Evolutionary conservation across 352 stramenopile genomes (phyloP), one percentile per base, ranked within the genome.

Genomic region (Thalassiosira hispida): DNA sequence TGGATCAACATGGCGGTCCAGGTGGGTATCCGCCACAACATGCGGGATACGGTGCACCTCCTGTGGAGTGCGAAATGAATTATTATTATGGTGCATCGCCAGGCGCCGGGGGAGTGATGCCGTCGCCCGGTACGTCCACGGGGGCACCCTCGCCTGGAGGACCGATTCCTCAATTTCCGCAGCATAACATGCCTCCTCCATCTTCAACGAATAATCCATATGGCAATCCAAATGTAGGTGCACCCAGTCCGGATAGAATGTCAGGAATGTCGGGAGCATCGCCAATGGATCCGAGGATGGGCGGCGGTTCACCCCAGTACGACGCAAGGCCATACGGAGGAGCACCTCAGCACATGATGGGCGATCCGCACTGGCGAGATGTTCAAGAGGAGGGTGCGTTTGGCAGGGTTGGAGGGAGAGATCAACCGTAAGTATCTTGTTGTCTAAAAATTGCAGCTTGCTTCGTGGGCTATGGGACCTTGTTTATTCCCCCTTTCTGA

Each of bases 321-420:
- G 55, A 75, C 31, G 35, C 27, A 25, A 23, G 20, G 42, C 27
- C 27, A 27, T 23, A 44, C 9, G 12, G 7, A n/a, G n/a, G n/a
- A n/a, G n/a, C 56, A 20, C 60, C 44, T 18, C 31, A 42, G 18
- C 53, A 61, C 9, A 57, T 56, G 27, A 62, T 79, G n/a, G 61
- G n/a, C 5, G 59, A 79, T 72, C 70, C 70, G 53, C 47, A 56
- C 42, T 79, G 70, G 70, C 29, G 33, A 60, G 70, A 68, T 57
- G 35, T 79, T 55, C 60, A 72, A 66, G 60, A 79, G 7, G 70
- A 79, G 22, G 61, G 59, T 16, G 70, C 70, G 2, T 79, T 79
- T 72, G 49, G 57, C 16, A 65, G 61, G 62, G 60, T 71, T 7
- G 55, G 47, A 55, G 51, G 57, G 47, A 47, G 61, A 49, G 70